Evolutionary conservation across 805 yeast genomes (phyloP).

Genomic region (Lachancea cidri): DNA sequence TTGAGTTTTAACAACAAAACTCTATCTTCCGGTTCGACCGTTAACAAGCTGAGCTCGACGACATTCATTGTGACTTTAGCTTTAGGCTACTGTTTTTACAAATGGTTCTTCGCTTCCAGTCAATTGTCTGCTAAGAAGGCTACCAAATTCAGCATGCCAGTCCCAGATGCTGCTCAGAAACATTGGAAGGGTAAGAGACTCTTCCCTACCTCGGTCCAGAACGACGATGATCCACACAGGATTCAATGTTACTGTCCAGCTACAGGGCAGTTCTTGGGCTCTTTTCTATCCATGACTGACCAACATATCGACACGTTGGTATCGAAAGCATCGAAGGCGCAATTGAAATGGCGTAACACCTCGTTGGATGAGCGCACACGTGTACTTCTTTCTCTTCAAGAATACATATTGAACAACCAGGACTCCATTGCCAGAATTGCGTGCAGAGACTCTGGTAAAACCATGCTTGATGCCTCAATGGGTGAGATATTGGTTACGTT

Average conservation of each 20-base stretch:
- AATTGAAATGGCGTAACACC: conserved; percentile 35
- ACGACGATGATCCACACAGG: conserved; percentile 55
- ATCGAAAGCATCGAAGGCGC: conserved; percentile 32
- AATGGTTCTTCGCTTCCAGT: conserved; percentile 13
- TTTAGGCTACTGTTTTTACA: conserved; percentile 17
- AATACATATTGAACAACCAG: conserved; percentile 75
- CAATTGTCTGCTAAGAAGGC: conserved; percentile 11
- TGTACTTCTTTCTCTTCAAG: conserved; percentile 63
- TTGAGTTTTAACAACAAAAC: conserved; percentile 12
- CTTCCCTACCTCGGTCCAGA: conserved; percentile 53
- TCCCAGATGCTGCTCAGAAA: conserved; percentile 34
- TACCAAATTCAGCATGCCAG: conserved; percentile 16
- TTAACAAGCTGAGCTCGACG: conserved; percentile 7
- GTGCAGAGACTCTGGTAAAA: conserved; percentile 94
- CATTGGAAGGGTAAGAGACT: conserved; percentile 90
- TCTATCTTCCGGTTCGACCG: conserved; percentile 13
- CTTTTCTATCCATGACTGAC: conserved; percentile 55
- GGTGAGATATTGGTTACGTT: conserved; percentile 94
- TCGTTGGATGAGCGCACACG: conserved; percentile 61
- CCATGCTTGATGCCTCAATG: conserved; percentile 92
- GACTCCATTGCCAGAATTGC: conserved; percentile 86
- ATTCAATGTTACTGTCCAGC: conserved; percentile 94
- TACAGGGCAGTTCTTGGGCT: conserved; percentile 83
- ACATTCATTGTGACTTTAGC: conserved; percentile 15
- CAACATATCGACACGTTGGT: conserved; percentile 69